Evolutionary conservation across 768 basidiomycete genomes (phyloP), one percentile per base, ranked within the genome.

Genomic region (Amanita molliuscula): DNA sequence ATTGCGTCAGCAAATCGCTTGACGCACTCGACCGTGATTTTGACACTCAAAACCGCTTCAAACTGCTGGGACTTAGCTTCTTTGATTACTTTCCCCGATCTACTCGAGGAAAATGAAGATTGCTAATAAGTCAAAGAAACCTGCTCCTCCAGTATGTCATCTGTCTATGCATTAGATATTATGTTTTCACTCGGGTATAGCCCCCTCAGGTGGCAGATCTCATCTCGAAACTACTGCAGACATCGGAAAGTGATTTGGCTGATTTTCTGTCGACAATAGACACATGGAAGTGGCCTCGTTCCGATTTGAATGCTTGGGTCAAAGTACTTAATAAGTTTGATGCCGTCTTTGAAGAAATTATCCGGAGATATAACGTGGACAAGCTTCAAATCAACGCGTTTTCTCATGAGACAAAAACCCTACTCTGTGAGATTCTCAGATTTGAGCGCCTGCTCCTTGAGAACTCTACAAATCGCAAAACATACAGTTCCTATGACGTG

Each of bases 391-490:
- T 82, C 29, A 84, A 82, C 50, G 74, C 76, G 21, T 96, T 98
- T 61, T 79, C 82, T 1, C 79, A 84, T 0, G 65, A 71, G 37
- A 82, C 82, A 21, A 94, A 92, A 73, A 76, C 75, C 51, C 71
- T 80, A 2, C 63, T 97, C 10, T 79, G 82, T 54, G 83, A 87
- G 62, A 84, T 99, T 56, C 77, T 99, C 53, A 75, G 82, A 56
- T 93, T 99, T 56, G 82, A 92, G 69, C 78, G 88, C 54, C 68
- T 98, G 34, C 69, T 99, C 46, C 72, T 99, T 59, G 96, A 98
- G 69, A 96, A 97, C 65, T 95, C 93, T 42, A 99, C 96, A 35
- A 98, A 95, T 63, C 75, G 96, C 60, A 98, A 97, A 72, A 88
- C 93, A 51, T 99, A 85, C 68, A 83, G 79, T 53, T 95, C 92